Conservation (phyloP, 169 alveolate species). For the Eimeria maxima region DNA sequence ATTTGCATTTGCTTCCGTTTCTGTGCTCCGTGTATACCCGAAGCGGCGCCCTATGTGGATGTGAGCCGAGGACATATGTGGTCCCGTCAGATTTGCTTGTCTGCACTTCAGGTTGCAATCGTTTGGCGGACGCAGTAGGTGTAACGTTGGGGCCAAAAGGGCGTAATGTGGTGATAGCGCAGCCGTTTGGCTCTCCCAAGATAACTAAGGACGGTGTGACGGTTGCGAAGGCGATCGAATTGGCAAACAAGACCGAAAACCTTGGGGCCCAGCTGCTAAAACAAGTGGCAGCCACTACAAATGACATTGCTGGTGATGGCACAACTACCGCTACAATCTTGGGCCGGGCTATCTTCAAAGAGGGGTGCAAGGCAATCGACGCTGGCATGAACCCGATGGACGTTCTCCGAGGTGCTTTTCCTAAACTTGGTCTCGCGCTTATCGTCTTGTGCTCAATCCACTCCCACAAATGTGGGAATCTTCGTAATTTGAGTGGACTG, state of each 20-base stretch:
- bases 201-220: conserved; percentile 99
- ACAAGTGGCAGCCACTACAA: conserved; percentile 98
- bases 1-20: not conserved
- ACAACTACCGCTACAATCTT: conserved; percentile 99
- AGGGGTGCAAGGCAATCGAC: conserved; percentile 99
- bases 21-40: not conserved
- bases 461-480: not conserved
- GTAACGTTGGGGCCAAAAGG: conserved; percentile 99
- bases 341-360: conserved; percentile 99
- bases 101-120: conserved; percentile 90
- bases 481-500: not conserved
- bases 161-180: conserved; percentile 98
- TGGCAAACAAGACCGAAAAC: conserved; percentile 96
- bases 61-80: not conserved
- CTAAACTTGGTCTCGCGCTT: not conserved
- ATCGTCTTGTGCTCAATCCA: not conserved
- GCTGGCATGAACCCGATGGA: conserved; percentile 99
- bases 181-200: conserved; percentile 97
- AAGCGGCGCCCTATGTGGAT: not conserved
- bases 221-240: conserved; percentile 99
- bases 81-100: not conserved
- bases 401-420: conserved; percentile 91
- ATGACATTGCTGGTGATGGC: conserved; percentile 99
- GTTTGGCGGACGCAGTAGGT: conserved; percentile 99
- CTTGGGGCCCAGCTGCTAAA: conserved; percentile 99